Conservation (phyloP, 441 rosid species). For the Manihot esculenta region DNA sequence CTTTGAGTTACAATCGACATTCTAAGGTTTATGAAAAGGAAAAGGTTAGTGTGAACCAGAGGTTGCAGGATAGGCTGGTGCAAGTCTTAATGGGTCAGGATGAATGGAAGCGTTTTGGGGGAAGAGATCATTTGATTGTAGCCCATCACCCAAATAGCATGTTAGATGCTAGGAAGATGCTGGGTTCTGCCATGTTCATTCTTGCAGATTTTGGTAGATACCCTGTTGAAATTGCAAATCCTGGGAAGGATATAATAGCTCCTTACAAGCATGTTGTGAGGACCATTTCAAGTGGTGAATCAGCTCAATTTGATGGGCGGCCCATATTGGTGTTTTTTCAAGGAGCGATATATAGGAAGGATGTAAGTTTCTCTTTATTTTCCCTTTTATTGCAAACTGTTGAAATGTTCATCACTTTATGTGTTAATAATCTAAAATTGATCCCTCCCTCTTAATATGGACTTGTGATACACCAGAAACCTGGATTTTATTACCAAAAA, state of each 20-base stretch:
- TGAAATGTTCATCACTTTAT: constrained; percentile 1
- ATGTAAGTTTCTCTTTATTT: constrained; percentile 52
- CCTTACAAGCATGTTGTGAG: constrained; percentile 82
- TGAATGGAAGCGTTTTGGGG: constrained; percentile 77
- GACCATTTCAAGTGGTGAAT: constrained; percentile 44
- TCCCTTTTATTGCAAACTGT: constrained; percentile 9
- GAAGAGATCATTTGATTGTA: constrained; percentile 76
- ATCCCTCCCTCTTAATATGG: neutral
- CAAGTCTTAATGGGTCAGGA: constrained; percentile 49
- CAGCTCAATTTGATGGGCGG: constrained; percentile 61
- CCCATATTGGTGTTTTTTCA: constrained; percentile 72
- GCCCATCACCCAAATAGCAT: constrained; percentile 99
- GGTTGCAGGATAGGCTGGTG: constrained; percentile 65
- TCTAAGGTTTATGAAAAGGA: constrained; percentile 63
- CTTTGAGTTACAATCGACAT: constrained; percentile 81
- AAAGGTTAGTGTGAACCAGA: constrained; percentile 51
- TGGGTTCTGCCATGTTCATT: constrained; percentile 85
- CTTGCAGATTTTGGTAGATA: constrained; percentile 96
- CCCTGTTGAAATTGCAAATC: constrained; percentile 59
- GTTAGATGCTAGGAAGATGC: constrained; percentile 59
- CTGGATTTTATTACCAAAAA: neutral
- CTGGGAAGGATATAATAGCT: constrained; percentile 74
- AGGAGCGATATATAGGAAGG: constrained; percentile 94
- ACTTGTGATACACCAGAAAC: constrained; percentile 6
- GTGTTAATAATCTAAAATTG: neutral